Base-by-base conservation (phyloP, 257 asterid species). In the Handroanthus guayacan region DNA sequence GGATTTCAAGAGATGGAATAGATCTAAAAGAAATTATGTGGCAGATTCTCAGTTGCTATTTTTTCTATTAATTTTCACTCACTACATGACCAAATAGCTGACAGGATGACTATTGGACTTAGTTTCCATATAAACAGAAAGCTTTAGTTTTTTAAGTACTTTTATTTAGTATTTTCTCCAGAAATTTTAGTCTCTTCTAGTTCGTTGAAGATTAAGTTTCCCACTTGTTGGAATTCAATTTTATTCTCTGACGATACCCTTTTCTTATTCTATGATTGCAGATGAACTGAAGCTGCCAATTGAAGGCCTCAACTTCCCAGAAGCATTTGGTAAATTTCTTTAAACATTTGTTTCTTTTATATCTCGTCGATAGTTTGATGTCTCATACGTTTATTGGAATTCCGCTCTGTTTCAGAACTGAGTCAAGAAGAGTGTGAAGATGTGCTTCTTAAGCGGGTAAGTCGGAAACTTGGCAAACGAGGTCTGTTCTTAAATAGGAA, bases 271-370 rank as follows among this genome's bases (percentile, higher is more conserved):
- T 31, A 68, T 77, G 61, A 45, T 20, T 81, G 84, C 76, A 94
- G 98, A 92, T 81, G 98, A 94, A 58, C 36, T 92, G 79, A 92
- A 81, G 84, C 85, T 92, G 43, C 94, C 97, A 60, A 82, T 77
- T 41, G 97, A 94, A 61, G 89, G 96, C 69, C 83, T 75, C 52
- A 67, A 71, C 69, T 79, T 83, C 68, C 38, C 88, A 6, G 98
- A 94, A 80, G 86, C 89, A 80, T 92, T 82, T 79, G 97, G 98
- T 94, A 84, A 74, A 81, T 76, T 51, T n/a, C 39, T 20, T 12
- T 14, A 6, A 43, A 10, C 5, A 12, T 18, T 17, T 6, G 16
- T 66, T 56, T 3, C 43, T 44, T 5, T 39, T 17, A n/a, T 62
- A 41, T 50, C 11, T 56, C 45, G 63, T 57, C 6, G 17, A 7